A percentile compares a stretch with the other conserved stretches of the same genome.
Conservation (phyloP, 305 asterid species). For the Fraxinus dipetala region DNA sequence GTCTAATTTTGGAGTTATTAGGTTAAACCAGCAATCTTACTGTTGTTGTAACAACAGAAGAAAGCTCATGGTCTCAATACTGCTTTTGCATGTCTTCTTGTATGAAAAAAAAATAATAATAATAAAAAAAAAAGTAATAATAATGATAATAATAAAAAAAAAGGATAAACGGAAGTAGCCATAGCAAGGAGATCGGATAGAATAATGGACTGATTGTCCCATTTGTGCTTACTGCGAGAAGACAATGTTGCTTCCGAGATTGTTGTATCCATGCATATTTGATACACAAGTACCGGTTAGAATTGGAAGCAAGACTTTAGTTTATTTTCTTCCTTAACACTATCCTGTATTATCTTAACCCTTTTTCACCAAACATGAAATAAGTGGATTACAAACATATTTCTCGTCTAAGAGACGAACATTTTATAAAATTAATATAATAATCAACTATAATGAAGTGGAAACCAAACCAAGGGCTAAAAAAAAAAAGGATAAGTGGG, state of each 20-base stretch:
- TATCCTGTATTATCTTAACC: not conserved
- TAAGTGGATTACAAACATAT: not conserved
- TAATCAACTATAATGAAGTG: not conserved
- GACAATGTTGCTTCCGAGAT: not conserved
- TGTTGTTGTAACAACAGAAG: not conserved
- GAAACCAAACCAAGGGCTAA: not conserved
- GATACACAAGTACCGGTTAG: not conserved
- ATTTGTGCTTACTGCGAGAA: not conserved
- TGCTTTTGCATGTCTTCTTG: not conserved
- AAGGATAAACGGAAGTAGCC: not conserved
- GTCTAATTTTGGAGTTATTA: conserved; percentile 19
- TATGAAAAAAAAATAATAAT: not conserved
- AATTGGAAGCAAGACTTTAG: not conserved
- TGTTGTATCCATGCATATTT: not conserved
- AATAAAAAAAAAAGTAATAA: no score
- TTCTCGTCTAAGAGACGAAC: not conserved
- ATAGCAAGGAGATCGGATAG: not conserved
- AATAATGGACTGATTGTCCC: not conserved
- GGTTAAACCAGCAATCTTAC: conserved; percentile 32
- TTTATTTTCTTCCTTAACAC: not conserved
- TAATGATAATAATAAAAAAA: no score
- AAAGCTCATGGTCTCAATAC: not conserved
- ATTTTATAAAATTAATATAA: not conserved
- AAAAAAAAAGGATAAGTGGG: conserved; percentile 44
- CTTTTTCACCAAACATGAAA: not conserved